Conservation (phyloP, 768 basidiomycete genomes). For the Dentipellis fragilis region DNA sequence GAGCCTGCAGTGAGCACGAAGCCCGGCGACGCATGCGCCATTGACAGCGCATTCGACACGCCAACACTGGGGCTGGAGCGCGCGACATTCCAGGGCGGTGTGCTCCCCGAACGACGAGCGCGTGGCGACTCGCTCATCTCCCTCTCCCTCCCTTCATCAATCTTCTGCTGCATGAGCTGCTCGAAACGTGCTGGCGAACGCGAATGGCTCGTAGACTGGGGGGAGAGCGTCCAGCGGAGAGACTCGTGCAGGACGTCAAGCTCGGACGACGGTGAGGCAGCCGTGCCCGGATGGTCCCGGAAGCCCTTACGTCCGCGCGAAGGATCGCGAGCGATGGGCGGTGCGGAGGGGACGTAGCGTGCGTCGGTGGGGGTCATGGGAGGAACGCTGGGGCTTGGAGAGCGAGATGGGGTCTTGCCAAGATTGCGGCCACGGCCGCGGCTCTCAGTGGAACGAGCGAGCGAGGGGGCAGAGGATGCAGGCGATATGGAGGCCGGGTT, state of each 20-base stretch:
- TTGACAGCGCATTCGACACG: constrained; percentile 7
- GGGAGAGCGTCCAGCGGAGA: neutral
- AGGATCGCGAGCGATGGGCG: neutral
- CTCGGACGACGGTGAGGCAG: neutral
- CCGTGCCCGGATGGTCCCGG: neutral
- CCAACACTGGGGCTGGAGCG: constrained; percentile 9
- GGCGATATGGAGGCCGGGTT: constrained; percentile 1
- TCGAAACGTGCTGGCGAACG: neutral
- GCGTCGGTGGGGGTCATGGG: constrained; percentile 33
- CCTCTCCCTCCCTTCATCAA: no score
- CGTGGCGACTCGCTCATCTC: neutral
- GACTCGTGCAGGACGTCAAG: neutral
- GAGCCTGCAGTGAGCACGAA: constrained; percentile 7
- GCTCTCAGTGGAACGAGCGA: constrained; percentile 9
- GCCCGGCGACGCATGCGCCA: constrained; percentile 5
- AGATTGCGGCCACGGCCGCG: constrained; percentile 23
- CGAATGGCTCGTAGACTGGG: neutral
- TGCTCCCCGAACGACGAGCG: constrained; percentile 10
- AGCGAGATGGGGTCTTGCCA: constrained; percentile 28
- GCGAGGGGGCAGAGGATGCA: constrained; percentile 3
- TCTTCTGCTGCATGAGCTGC: no score
- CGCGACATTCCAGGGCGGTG: constrained; percentile 9
- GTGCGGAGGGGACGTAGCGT: neutral
- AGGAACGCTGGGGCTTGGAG: constrained; percentile 36
- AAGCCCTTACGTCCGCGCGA: constrained; percentile 5